phyloP scores from a whole-genome alignment of 805 yeast species.

The Teunomyces barrocoloradensis region DNA sequence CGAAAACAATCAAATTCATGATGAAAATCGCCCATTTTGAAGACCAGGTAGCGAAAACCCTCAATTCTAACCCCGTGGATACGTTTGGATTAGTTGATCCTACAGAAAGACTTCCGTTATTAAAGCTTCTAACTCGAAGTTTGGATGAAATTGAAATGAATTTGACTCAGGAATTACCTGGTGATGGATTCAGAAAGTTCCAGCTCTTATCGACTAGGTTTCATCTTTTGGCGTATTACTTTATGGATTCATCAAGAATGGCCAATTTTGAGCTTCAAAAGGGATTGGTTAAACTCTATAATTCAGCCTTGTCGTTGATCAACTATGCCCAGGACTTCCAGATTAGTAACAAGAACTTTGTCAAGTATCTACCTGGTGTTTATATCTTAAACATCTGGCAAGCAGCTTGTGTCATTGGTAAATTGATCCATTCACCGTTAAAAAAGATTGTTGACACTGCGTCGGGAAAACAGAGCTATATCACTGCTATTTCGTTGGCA shows the following conservation, averaged over 20 bases:
- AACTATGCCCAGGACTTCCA: slow-evolving; percentile 65
- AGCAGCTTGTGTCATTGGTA: slow-evolving; percentile 79
- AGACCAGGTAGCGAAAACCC: slow-evolving; percentile 75
- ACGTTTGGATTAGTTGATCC: slow-evolving; percentile 63
- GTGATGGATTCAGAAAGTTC: slow-evolving; percentile 71
- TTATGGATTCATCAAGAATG: slow-evolving; percentile 60
- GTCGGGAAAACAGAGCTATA: slow-evolving; percentile 68
- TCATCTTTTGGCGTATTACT: slow-evolving; percentile 80
- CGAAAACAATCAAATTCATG: slow-evolving; percentile 67
- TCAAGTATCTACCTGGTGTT: slow-evolving; percentile 80
- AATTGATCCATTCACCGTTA: slow-evolving; percentile 73
- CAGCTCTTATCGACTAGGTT: slow-evolving; percentile 71
- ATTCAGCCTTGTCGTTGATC: slow-evolving; percentile 71
- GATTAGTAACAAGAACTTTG: slow-evolving; percentile 55
- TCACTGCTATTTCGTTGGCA: slow-evolving; percentile 63
- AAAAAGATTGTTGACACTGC: slow-evolving; percentile 63
- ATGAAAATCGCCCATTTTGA: slow-evolving; percentile 82
- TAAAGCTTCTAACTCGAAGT: slow-evolving; percentile 67
- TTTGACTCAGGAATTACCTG: slow-evolving; percentile 36
- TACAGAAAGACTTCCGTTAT: slow-evolving; percentile 70
- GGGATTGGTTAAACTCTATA: slow-evolving; percentile 75
- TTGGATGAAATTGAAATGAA: slow-evolving; percentile 72
- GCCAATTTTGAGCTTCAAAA: slow-evolving; percentile 59
- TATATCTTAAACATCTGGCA: slow-evolving; percentile 87
- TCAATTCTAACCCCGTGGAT: slow-evolving; percentile 69